A percentile compares a stretch with the other conserved stretches of the same genome.
These are phyloP conservation scores for Ulvella scutata DNA, from an alignment of 139 green algal genomes.

Conservation along the genomic window DNA sequence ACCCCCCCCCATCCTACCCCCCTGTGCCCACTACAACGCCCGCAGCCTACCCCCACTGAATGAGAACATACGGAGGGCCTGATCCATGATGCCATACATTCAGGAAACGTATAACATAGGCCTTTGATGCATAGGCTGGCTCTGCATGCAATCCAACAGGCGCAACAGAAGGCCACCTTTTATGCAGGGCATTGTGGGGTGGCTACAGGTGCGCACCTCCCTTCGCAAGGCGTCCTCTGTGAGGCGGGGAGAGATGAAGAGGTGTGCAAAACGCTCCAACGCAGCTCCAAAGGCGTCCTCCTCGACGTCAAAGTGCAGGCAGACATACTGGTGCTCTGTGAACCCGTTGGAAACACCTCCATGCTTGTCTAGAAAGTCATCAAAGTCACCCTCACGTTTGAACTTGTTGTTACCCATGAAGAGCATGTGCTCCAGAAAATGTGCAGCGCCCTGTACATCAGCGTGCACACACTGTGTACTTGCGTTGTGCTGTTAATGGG, in stretches of 20 bases:
- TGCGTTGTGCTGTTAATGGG: not conserved
- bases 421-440: slow-evolving; percentile 99
- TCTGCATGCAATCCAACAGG: too few species aligned
- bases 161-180: too few species aligned
- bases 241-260: slow-evolving; percentile 69
- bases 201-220: too few species aligned
- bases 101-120: too few species aligned
- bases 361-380: slow-evolving; percentile 70
- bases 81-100: too few species aligned
- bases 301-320: slow-evolving; percentile 84
- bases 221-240: not conserved
- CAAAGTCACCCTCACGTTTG: slow-evolving; percentile 93
- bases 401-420: slow-evolving; percentile 94
- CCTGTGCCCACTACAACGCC: too few species aligned
- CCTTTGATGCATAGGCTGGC: too few species aligned
- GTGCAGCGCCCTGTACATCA: slow-evolving; percentile 47
- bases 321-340: slow-evolving; percentile 86
- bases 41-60: too few species aligned
- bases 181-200: not conserved
- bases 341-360: slow-evolving; percentile 81
- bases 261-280: slow-evolving; percentile 86
- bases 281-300: slow-evolving; percentile 49
- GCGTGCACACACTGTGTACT: not conserved
- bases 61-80: too few species aligned
- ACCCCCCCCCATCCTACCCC: too few species aligned